These are phyloP conservation scores for Penicillium sumatraense DNA, from an alignment of 2,329 filamentous ascomycete species.

Conservation along the genomic window DNA sequence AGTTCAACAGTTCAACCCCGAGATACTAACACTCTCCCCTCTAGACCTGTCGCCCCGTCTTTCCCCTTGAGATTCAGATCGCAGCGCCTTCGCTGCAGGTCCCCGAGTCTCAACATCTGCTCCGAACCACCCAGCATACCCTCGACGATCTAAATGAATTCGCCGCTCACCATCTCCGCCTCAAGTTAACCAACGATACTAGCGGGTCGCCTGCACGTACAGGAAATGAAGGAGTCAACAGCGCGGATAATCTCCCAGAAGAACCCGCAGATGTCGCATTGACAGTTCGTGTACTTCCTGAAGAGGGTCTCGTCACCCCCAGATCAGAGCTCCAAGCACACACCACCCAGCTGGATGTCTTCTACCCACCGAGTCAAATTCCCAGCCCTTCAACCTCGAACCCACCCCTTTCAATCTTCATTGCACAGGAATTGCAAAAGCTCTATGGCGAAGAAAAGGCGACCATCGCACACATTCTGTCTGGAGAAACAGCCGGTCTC, in stretches of 20 bases:
- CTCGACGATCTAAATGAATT: slow-evolving; percentile 88
- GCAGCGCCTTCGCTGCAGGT: slow-evolving; percentile 69
- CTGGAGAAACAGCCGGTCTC: slow-evolving; percentile 52
- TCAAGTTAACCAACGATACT: slow-evolving; percentile 61
- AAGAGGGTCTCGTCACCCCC: slow-evolving; percentile 51
- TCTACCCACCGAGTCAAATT: slow-evolving; percentile 72
- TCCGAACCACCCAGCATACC: slow-evolving; percentile 81
- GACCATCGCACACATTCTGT: slow-evolving; percentile 76
- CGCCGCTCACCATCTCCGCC: slow-evolving; percentile 77
- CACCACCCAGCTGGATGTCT: slow-evolving; percentile 73
- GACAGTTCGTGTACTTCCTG: slow-evolving; percentile 69
- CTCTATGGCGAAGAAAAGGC: slow-evolving; percentile 89
- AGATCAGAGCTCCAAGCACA: slow-evolving; percentile 70
- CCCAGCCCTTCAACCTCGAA: slow-evolving; percentile 70
- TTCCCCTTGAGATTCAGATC: slow-evolving; percentile 81
- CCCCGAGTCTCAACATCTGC: slow-evolving; percentile 71
- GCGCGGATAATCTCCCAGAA: slow-evolving; percentile 9
- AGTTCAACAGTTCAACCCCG: not conserved
- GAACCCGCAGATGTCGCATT: slow-evolving; percentile 60
- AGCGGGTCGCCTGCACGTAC: slow-evolving; percentile 6
- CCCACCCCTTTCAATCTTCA: slow-evolving; percentile 74
- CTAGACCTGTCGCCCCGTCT: slow-evolving; percentile 84
- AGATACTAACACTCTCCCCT: slow-evolving; percentile 16
- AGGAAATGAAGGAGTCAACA: slow-evolving; percentile 13
- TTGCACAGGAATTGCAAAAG: slow-evolving; percentile 76